Base-by-base conservation (phyloP, 1,284 basidiomycete genomes). In the Apiotrichum gamsii region DNA sequence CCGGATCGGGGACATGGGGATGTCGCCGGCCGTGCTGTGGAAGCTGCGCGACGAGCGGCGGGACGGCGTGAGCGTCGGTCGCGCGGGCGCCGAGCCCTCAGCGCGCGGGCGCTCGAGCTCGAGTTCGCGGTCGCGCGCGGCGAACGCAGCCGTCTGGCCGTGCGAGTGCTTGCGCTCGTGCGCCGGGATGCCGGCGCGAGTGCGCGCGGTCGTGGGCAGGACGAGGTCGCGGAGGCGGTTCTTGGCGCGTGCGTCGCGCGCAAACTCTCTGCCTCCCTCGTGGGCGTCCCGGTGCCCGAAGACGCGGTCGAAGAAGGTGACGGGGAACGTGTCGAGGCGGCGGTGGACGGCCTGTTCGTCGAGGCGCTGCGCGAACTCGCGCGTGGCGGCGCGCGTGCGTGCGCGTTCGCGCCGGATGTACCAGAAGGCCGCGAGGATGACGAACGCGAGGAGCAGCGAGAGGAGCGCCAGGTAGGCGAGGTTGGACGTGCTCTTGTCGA, bases 401-500 rank as follows among this genome's bases (percentile, higher is more conserved):
- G 41, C 36, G 8, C 70, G 54, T 39, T 70, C 52, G 18, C 56
- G 48, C 9, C 53, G 40, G 32, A 72, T 47, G 41, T 59, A 67
- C 49, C 47, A 59, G 48, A 55, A 60, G 13, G 42, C 52, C 0
- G 43, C 51, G 2, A 43, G 8, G 5, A 47, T 55, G 2, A 54
- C 15, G 28, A 58, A 33, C 1, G 42, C 42, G 11, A 64, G 16
- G 24, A 62, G 15, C 10, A 65, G n/a, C 6, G 53, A 35, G 19
- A 60, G 13, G 1, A 68, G 16, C 19, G 58, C 45, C 18, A 68
- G 15, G 39, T 56, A 59, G 24, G 53, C 48, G 11, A 61, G 45
- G 9, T 51, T 51, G 15, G 43, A 30, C 36, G 33, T 36, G 15
- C 19, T 43, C 18, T 29, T 19, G 31, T 49, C 20, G 39, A 69